Evolutionary conservation across 2,329 filamentous ascomycete genomes (phyloP), one percentile per base, ranked within the genome.

Genomic region (Cladophialophora psammophila): DNA sequence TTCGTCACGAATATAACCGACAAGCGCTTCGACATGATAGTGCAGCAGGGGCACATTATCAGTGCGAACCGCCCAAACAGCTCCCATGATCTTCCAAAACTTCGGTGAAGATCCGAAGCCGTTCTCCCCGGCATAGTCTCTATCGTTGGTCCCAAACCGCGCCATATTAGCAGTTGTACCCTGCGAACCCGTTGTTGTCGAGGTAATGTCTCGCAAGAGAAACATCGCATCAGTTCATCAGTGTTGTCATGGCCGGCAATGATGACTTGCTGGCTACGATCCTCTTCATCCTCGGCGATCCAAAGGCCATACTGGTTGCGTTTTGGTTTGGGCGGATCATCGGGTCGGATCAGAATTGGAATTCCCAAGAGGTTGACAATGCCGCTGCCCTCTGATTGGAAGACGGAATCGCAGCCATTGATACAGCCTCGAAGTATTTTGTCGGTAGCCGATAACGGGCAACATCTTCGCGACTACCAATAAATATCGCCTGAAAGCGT

Each of bases 361-460:
- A 64, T 45, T 13, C 55, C 62, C 9, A 64, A 34, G 13, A 64
- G 40, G 35, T 64, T 64, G 26, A 55, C 50, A 32, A 64, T 64
- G 18, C 45, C 40, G 18, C 53, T 53, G 8, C 54, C 42, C 36
- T 50, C 36, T 18, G 53, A 42, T 34, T 32, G n/a, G 15, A 56
- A 64, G 40, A 64, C 35, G 20, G 35, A n/a, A 53, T 60, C 62
- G 15, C 55, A 60, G 55, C 62, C 62, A 20, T 52, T 35, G 26
- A 60, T 9, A 60, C 50, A 7, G 6, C 3, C 5, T 55, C 10
- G 1, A 13, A 13, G 38, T 40, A 40, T 15, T 40, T 40, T 40
- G 2, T 13, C 15, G 10, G 0, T 13, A 1, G 8, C 9, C 13
- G 9, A 40, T 10, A 40, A 13, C 38, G 10, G 10, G 38, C 5